Conservation (phyloP, 2,329 filamentous ascomycete species). For the Fusarium pininemorale region DNA sequence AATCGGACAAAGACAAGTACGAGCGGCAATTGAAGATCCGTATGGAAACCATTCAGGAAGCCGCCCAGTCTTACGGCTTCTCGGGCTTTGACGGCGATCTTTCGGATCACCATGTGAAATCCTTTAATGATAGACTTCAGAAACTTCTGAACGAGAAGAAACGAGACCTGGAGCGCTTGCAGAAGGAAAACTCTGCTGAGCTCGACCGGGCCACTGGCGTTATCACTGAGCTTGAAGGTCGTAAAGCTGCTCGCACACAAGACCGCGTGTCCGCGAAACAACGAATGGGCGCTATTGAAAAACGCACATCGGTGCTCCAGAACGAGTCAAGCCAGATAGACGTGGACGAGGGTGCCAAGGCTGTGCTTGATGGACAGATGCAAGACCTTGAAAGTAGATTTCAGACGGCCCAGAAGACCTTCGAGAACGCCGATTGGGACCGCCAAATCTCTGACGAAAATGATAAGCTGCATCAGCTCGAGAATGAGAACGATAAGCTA, state of each 20-base stretch:
- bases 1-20: slow-evolving; percentile 88
- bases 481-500: slow-evolving; percentile 76
- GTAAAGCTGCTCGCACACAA: slow-evolving; percentile 76
- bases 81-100: slow-evolving; percentile 85
- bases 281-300: slow-evolving; percentile 78
- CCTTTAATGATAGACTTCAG: slow-evolving; percentile 81
- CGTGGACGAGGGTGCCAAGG: slow-evolving; percentile 86
- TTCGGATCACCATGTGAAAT: slow-evolving; percentile 74
- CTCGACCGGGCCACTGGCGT: slow-evolving; percentile 75
- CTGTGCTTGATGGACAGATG: slow-evolving; percentile 77
- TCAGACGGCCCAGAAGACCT: slow-evolving; percentile 68
- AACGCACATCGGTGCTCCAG: slow-evolving; percentile 72
- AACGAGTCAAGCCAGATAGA: slow-evolving; percentile 75
- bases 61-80: slow-evolving; percentile 79
- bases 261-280: slow-evolving; percentile 78
- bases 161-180: slow-evolving; percentile 76
- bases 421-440: slow-evolving; percentile 74
- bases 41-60: slow-evolving; percentile 78
- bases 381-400: slow-evolving; percentile 74
- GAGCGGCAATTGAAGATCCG: slow-evolving; percentile 81
- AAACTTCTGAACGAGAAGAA: slow-evolving; percentile 82
- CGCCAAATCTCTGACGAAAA: slow-evolving; percentile 73
- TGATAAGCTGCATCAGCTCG: slow-evolving; percentile 71
- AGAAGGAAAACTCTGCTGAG: slow-evolving; percentile 78
- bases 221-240: slow-evolving; percentile 78